Percentiles rank a stretch among this genome's conserved stretches.
Evolutionary conservation across 192 early-diverging fungal genomes (phyloP).

Genomic region (Coemansia sp.): DNA sequence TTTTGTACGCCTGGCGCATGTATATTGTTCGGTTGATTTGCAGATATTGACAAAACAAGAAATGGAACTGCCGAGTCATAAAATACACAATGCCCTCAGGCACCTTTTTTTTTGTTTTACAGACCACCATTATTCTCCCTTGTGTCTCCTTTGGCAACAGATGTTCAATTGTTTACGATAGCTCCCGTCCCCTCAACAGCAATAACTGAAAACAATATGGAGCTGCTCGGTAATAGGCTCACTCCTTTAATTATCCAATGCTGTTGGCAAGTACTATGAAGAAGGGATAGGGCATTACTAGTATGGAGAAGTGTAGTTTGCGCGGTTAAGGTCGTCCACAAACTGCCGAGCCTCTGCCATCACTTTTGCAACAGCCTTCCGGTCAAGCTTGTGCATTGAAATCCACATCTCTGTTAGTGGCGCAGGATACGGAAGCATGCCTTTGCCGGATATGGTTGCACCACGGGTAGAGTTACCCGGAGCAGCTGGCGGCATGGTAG

Average conservation of each 20-base stretch:
- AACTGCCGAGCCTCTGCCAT: conserved; percentile 47
- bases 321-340: conserved; percentile 43
- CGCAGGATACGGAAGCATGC: conserved; percentile 30
- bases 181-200: too few relatives aligned
- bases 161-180: too few relatives aligned
- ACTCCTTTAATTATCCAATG: too few relatives aligned
- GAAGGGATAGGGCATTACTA: conserved; percentile 6
- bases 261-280: too few relatives aligned
- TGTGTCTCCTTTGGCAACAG: too few relatives aligned
- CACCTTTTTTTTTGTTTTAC: too few relatives aligned
- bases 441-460: conserved; percentile 4
- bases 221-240: too few relatives aligned
- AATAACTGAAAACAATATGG: too few relatives aligned
- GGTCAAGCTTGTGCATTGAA: conserved; percentile 48
- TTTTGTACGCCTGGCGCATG: background rate
- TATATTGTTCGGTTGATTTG: background rate
- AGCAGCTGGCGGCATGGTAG: background rate
- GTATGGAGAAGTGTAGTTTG: conserved; percentile 45
- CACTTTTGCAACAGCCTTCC: conserved; percentile 12
- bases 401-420: conserved; percentile 48
- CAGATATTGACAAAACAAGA: background rate
- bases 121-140: too few relatives aligned
- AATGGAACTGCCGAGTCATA: background rate
- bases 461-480: conserved; percentile 16
- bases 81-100: too few relatives aligned